These are phyloP conservation scores for Cutaneotrichosporon daszewskae DNA, from an alignment of 1,284 basidiomycete species.

Conservation along the genomic window DNA sequence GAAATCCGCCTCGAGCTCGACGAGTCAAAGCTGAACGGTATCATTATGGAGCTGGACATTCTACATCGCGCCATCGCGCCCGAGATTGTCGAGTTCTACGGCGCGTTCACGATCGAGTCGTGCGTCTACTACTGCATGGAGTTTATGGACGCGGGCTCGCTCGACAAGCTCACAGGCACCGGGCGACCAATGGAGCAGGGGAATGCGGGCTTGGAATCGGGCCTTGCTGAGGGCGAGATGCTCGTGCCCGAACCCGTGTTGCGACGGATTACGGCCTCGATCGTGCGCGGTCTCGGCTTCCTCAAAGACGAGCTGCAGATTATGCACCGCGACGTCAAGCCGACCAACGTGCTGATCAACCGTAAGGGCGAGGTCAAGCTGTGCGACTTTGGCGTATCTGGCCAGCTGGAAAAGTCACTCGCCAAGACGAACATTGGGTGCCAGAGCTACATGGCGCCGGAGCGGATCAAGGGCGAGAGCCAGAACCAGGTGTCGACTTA, in stretches of 20 bases:
- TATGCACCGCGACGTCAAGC: conserved; percentile 92
- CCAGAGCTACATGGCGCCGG: conserved; percentile 99
- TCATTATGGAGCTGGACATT: conserved; percentile 98
- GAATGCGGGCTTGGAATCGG: too few relatives aligned
- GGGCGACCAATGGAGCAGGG: conserved; percentile 16
- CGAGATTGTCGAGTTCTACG: conserved; percentile 96
- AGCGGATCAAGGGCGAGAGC: conserved; percentile 91
- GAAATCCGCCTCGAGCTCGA: conserved; percentile 98
- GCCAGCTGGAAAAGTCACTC: conserved; percentile 89
- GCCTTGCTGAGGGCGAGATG: conserved; percentile 13
- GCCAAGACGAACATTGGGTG: conserved; percentile 99
- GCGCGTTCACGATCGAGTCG: conserved; percentile 96
- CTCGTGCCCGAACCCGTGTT: conserved; percentile 75
- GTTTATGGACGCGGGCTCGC: conserved; percentile 92
- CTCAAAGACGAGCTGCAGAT: conserved; percentile 94
- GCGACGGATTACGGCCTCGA: conserved; percentile 71
- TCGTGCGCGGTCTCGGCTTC: conserved; percentile 90
- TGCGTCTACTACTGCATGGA: conserved; percentile 99
- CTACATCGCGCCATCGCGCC: conserved; percentile 86
- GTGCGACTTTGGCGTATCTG: conserved; percentile 97
- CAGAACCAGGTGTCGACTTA: conserved; percentile 82
- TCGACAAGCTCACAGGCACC: conserved; percentile 72
- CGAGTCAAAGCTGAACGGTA: conserved; percentile 86
- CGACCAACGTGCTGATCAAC: conserved; percentile 93
- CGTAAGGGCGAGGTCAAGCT: conserved; percentile 84